A percentile compares a stretch with the other conserved stretches of the same genome.
phyloP scores from a whole-genome alignment of 768 basidiomycete genomes.

The Suillus alpinus region DNA sequence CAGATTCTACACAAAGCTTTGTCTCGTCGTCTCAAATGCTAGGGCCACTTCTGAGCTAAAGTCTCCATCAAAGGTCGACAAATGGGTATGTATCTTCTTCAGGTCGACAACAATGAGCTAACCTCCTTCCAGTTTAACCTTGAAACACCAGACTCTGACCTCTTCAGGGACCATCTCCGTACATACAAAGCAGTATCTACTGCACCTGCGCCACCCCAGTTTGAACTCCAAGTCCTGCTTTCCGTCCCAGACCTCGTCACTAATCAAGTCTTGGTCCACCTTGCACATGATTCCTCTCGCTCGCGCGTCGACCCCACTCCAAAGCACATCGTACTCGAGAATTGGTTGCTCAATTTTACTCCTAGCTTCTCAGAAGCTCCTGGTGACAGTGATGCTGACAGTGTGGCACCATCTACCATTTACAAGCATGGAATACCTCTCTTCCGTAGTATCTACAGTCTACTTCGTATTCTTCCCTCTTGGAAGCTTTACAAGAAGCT shows the following conservation, averaged over 20 bases:
- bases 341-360: constrained; percentile 56
- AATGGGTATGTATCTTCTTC: constrained; percentile 63
- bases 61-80: constrained; percentile 57
- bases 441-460: constrained; percentile 72
- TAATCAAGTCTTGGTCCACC: constrained; percentile 73
- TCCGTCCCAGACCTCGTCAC: constrained; percentile 63
- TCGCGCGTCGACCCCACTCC: constrained; percentile 69
- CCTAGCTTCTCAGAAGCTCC: constrained; percentile 15
- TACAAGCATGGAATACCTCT: constrained; percentile 85
- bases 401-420: constrained; percentile 68
- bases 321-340: constrained; percentile 68
- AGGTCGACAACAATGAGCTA: background rate
- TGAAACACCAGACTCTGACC: constrained; percentile 71
- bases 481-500: constrained; percentile 72
- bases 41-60: constrained; percentile 54
- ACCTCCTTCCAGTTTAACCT: constrained; percentile 64
- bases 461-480: constrained; percentile 71
- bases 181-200: constrained; percentile 59
- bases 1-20: constrained; percentile 80
- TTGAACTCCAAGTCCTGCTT: constrained; percentile 70
- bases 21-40: constrained; percentile 71
- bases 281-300: constrained; percentile 55
- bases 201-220: constrained; percentile 37
- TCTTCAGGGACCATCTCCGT: constrained; percentile 59
- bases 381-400: constrained; percentile 31